These are phyloP conservation scores for Globisporangium orthogonon DNA, from an alignment of 352 stramenopile genomes.

Conservation along the genomic window DNA sequence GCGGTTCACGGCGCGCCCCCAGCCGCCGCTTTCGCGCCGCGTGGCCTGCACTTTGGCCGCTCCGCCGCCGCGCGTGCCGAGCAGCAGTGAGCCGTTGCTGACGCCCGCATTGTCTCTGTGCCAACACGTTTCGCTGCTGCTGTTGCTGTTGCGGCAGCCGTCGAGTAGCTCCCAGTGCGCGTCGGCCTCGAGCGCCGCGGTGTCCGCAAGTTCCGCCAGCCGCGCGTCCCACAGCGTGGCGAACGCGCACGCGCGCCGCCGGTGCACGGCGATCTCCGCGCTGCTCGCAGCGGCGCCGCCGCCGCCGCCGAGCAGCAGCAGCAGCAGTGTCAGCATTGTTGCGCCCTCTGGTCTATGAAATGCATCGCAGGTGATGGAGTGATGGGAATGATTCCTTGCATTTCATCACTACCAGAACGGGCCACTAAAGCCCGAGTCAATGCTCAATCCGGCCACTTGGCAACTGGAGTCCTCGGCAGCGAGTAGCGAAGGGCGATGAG, in stretches of 20 bases:
- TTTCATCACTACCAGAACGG: background rate
- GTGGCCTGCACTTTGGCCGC: constrained; percentile 6
- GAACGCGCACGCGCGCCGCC: constrained; percentile 23
- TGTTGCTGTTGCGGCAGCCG: constrained; percentile 9
- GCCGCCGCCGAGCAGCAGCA: background rate
- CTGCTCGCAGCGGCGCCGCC: background rate
- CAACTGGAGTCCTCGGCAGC: too few relatives aligned
- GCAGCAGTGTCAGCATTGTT: background rate
- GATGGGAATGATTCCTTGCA: background rate
- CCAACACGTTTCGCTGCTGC: constrained; percentile 13
- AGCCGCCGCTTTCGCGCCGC: constrained; percentile 1
- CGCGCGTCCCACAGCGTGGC: constrained; percentile 25
- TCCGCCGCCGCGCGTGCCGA: background rate
- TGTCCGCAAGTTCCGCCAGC: constrained; percentile 7
- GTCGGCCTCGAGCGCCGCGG: constrained; percentile 17
- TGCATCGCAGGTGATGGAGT: background rate
- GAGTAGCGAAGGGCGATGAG: constrained; percentile 5
- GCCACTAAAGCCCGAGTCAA: too few relatives aligned
- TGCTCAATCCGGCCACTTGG: too few relatives aligned
- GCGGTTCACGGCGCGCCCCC: constrained; percentile 5
- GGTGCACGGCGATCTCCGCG: constrained; percentile 18
- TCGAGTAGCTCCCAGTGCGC: constrained; percentile 11
- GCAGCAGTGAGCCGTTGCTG: constrained; percentile 4
- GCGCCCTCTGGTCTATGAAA: too few relatives aligned
- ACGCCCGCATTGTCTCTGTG: constrained; percentile 11